Conservation (phyloP, 140 eudicot species). For the Cichorium intybus region DNA sequence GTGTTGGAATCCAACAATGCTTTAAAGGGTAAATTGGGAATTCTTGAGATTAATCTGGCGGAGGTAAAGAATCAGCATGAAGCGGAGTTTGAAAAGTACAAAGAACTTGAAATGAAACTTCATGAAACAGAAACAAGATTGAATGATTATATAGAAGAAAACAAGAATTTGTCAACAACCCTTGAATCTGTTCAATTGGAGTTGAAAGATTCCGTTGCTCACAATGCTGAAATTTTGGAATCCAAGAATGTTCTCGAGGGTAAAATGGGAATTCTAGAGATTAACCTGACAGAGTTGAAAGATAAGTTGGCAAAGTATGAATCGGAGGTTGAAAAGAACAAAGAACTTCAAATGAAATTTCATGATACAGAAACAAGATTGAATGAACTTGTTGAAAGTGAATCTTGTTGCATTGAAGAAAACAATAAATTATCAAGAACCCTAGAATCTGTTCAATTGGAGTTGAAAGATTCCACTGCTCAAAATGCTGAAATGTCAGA, state of each 20-base stretch:
- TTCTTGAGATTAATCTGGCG: conserved; percentile 18
- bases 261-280: too few species aligned
- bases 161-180: conserved; percentile 24
- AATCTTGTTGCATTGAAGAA: conserved; percentile 37
- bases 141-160: conserved; percentile 40
- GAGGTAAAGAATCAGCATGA: conserved; percentile 13
- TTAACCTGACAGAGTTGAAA: too few species aligned
- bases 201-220: conserved; percentile 35
- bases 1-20: conserved; percentile 36
- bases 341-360: conserved; percentile 42
- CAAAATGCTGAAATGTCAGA: conserved; percentile 41
- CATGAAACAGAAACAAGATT: conserved; percentile 36
- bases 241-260: conserved; percentile 25
- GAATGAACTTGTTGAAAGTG: conserved; percentile 27
- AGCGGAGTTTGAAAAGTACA: conserved; percentile 24
- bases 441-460: conserved; percentile 39
- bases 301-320: conserved; percentile 30
- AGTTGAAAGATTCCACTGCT: conserved; percentile 40
- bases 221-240: conserved; percentile 41
- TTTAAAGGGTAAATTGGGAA: too few species aligned
- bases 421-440: conserved; percentile 31
- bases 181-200: conserved; percentile 44
- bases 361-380: conserved; percentile 32
- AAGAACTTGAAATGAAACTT: conserved; percentile 42
- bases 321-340: conserved; percentile 36